Evolutionary conservation across 2,329 filamentous ascomycete species (phyloP).

Genomic region (Nothomitra cinnamomea): DNA sequence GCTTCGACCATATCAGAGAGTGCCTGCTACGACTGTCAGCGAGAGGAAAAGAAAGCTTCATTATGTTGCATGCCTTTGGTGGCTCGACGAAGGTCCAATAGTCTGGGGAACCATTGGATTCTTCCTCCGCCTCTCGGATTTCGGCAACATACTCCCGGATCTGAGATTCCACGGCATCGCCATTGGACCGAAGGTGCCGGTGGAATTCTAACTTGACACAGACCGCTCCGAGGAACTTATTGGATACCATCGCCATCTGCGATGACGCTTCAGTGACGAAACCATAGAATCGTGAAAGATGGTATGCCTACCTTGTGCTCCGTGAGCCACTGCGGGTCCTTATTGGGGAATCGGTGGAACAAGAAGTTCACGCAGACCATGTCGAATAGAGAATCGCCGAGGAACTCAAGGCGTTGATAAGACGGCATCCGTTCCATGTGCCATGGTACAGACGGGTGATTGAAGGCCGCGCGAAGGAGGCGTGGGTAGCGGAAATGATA

Average conservation of each 20-base stretch:
- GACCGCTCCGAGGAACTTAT: slow-evolving; percentile 77
- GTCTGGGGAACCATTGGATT: slow-evolving; percentile 35
- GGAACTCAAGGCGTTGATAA: slow-evolving; percentile 83
- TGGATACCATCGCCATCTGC: slow-evolving; percentile 90
- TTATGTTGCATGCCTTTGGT: slow-evolving; percentile 35
- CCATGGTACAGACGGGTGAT: slow-evolving; percentile 66
- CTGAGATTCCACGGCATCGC: slow-evolving; percentile 31
- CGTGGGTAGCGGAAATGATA: slow-evolving; percentile 60
- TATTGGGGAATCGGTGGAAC: slow-evolving; percentile 57
- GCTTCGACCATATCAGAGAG: slow-evolving; percentile 81
- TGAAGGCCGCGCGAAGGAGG: slow-evolving; percentile 69
- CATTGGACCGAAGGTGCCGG: slow-evolving; percentile 42
- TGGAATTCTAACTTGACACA: slow-evolving; percentile 67
- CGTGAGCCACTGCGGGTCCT: slow-evolving; percentile 89
- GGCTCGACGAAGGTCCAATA: slow-evolving; percentile 50
- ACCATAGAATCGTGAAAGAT: background rate
- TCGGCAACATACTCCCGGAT: slow-evolving; percentile 39
- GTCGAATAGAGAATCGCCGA: slow-evolving; percentile 79
- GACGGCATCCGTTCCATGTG: slow-evolving; percentile 63
- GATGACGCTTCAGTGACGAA: background rate
- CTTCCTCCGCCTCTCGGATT: slow-evolving; percentile 35
- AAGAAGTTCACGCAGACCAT: slow-evolving; percentile 72
- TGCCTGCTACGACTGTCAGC: slow-evolving; percentile 24
- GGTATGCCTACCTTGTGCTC: slow-evolving; percentile 57
- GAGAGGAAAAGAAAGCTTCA: background rate